phyloP scores from a whole-genome alignment of 768 basidiomycete species.

The Boletus reticulatus region DNA sequence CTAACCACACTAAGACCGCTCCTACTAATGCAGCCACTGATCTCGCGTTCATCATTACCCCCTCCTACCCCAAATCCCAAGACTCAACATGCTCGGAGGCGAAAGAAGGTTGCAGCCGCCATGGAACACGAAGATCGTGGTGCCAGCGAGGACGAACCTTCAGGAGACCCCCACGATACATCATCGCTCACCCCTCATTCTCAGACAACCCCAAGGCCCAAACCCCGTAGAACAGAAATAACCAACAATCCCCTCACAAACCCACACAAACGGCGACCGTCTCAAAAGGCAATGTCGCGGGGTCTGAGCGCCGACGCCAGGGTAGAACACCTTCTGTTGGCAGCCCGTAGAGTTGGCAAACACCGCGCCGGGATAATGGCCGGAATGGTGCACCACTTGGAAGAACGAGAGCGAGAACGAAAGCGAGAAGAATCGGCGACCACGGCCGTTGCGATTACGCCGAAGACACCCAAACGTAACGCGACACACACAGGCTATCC shows the following conservation, averaged over 20 bases:
- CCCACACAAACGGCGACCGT: slow-evolving; percentile 24
- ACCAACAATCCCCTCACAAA: slow-evolving; percentile 1
- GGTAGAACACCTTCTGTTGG: slow-evolving; percentile 67
- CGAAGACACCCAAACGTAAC: slow-evolving; percentile 31
- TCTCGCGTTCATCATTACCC: slow-evolving; percentile 19
- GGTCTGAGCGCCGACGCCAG: slow-evolving; percentile 60
- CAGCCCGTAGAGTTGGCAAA: slow-evolving; percentile 67
- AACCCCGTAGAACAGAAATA: slow-evolving; percentile 22
- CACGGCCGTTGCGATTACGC: slow-evolving; percentile 21
- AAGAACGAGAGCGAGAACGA: slow-evolving; percentile 32
- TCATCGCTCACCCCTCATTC: slow-evolving; percentile 11
- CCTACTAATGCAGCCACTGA: slow-evolving; percentile 60
- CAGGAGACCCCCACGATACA: slow-evolving; percentile 12
- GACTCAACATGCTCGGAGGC: slow-evolving; percentile 20
- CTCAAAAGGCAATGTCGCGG: slow-evolving; percentile 25
- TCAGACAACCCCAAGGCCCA: slow-evolving; percentile 23
- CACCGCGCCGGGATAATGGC: slow-evolving; percentile 56
- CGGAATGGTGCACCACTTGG: slow-evolving; percentile 42
- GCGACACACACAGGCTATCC: slow-evolving; percentile 25
- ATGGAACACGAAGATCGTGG: slow-evolving; percentile 28
- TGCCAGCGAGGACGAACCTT: slow-evolving; percentile 27
- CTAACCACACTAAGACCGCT: slow-evolving; percentile 64
- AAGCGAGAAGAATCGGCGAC: slow-evolving; percentile 23
- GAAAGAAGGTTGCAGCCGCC: slow-evolving; percentile 22
- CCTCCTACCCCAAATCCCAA: slow-evolving; percentile 25